Evolutionary conservation across 805 yeast genomes (phyloP), one percentile per base, ranked within the genome.

Genomic region (Wickerhamiella kazuoi): DNA sequence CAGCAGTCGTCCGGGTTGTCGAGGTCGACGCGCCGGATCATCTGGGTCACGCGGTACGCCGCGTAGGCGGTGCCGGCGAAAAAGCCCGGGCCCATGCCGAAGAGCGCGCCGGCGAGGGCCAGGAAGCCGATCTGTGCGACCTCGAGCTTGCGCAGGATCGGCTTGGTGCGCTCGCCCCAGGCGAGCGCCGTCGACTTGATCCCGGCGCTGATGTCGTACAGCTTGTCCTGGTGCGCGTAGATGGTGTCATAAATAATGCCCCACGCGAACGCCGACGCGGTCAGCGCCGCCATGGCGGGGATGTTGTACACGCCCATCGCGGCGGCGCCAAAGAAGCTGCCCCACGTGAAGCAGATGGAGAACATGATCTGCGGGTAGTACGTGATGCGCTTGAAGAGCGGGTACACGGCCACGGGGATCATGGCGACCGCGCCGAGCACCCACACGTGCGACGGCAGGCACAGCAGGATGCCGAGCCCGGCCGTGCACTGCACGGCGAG

Each of bases 201-300:
- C 17, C 98, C 98, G 0, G 94, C 96, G 42, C 70, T 67, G 39
- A 81, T 62, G 59, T 90, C 99, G 52, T 78, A 90, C 38, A 57
- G 61, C 61, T 90, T 90, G 59, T 90, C 99, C 61, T 90, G 99
- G 55, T 90, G 99, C 1, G 98, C 99, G 57, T 90, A 90, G 30
- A 90, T 72, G 2, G 98, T 83, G 57, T 90, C 99, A 59, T 90
- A 90, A 38, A 76, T 76, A 86, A 90, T 81, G 48, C 94, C 77
- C 98, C 99, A 90, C 40, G 77, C 66, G 53, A 76, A 79, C 35
- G 83, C 75, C 15, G 94, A 72, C 3, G 74, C 55, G 51, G 77
- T 82, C 36, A 90, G 62, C 0, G 95, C 82, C 3, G 72, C 61
- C 73, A 86, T 86, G 3, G 83, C 78, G 8, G 73, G 61, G 64